phyloP scores from a whole-genome alignment of 129 eudicot species.

The Rutidosis leptorrhynchoides region DNA sequence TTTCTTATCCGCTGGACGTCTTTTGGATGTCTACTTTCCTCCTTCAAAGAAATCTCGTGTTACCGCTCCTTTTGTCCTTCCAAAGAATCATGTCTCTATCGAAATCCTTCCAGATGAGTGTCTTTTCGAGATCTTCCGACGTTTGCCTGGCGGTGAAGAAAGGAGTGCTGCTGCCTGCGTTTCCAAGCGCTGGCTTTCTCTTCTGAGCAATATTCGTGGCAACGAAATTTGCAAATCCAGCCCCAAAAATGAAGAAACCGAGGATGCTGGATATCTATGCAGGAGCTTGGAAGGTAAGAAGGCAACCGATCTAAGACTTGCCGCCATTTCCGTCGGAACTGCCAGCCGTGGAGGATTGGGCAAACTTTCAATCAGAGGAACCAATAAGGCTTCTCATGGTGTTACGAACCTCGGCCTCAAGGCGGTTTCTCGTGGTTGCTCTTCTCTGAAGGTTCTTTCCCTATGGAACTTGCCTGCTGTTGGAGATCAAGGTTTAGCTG shows the following conservation, averaged over 20 bases:
- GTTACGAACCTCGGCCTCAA: slow-evolving; percentile 63
- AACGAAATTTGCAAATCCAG: slow-evolving; percentile 38
- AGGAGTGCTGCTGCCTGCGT: slow-evolving; percentile 73
- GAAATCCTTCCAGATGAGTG: slow-evolving; percentile 80
- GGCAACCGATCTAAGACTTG: slow-evolving; percentile 81
- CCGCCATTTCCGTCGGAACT: slow-evolving; percentile 79
- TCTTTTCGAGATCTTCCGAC: slow-evolving; percentile 63
- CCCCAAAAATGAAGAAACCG: no score
- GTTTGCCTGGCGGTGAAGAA: slow-evolving; percentile 54
- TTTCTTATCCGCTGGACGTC: no score
- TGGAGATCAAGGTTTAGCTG: slow-evolving; percentile 63
- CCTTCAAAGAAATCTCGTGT: no score
- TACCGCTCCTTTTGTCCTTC: slow-evolving; percentile 28
- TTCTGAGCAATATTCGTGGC: slow-evolving; percentile 47
- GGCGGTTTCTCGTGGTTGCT: slow-evolving; percentile 79
- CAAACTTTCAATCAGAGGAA: slow-evolving; percentile 67
- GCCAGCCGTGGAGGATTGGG: slow-evolving; percentile 69
- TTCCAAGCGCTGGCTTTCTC: slow-evolving; percentile 80
- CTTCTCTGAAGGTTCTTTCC: slow-evolving; percentile 58
- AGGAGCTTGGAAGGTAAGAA: slow-evolving; percentile 68
- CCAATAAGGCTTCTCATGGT: slow-evolving; percentile 37
- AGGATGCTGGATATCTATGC: slow-evolving; percentile 45
- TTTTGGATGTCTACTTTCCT: no score
- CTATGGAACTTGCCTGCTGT: slow-evolving; percentile 64
- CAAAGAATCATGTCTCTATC: slow-evolving; percentile 44